These are phyloP conservation scores for Xylaria digitata DNA, from an alignment of 2,329 filamentous ascomycete species.

Conservation along the genomic window DNA sequence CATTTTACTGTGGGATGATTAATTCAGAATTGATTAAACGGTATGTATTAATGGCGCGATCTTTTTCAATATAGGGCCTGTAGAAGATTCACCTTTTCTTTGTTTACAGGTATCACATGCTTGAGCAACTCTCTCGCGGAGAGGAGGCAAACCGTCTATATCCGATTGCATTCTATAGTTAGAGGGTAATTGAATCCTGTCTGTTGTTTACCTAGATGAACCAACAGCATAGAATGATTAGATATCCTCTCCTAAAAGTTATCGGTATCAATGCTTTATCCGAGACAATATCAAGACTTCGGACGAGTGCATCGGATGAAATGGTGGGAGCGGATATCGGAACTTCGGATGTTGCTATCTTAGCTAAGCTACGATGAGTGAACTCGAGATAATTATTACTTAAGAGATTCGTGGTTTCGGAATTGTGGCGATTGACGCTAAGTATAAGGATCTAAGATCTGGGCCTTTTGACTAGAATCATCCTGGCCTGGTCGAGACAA, in stretches of 20 bases:
- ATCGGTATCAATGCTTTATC: background rate
- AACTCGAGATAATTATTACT: constrained; percentile 24
- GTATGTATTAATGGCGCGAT: background rate
- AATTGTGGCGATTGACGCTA: background rate
- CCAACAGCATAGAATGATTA: background rate
- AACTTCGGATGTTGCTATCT: constrained; percentile 36
- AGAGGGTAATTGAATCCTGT: background rate
- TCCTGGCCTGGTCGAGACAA: constrained; percentile 1
- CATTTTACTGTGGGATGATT: constrained; percentile 57
- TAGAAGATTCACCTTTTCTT: constrained; percentile 58
- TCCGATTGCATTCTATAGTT: constrained; percentile 29
- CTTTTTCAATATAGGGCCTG: background rate
- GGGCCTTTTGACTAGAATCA: background rate
- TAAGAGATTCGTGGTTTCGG: constrained; percentile 10
- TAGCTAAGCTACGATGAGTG: constrained; percentile 1
- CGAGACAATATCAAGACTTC: background rate
- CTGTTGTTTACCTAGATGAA: background rate
- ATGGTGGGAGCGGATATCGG: constrained; percentile 37
- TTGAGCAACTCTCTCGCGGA: constrained; percentile 59
- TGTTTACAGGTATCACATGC: constrained; percentile 67
- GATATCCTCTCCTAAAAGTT: background rate
- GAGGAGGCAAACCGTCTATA: constrained; percentile 33
- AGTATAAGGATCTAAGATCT: constrained; percentile 2
- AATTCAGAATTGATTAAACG: background rate
- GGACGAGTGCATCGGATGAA: background rate